A percentile compares a stretch with the other conserved stretches of the same genome.
phyloP scores from a whole-genome alignment of 345 rosid genomes.

The Boechera stricta region DNA sequence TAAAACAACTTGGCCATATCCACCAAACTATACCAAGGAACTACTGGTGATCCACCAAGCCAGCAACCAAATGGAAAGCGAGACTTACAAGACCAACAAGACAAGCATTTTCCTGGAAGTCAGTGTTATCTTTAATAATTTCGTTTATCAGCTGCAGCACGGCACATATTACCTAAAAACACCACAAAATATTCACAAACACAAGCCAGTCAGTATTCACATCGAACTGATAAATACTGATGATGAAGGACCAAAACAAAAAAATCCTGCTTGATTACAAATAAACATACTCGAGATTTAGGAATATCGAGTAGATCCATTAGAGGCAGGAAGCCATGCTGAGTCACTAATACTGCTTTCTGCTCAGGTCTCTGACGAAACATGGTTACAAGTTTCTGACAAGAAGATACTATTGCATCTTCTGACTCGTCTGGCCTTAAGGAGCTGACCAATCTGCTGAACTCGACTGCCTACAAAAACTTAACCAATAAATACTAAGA shows the following conservation, averaged over 20 bases:
- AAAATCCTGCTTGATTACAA: constrained; percentile 30
- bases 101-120: constrained; percentile 97
- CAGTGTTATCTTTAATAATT: constrained; percentile 80
- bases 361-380: constrained; percentile 94
- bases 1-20: constrained; percentile 5
- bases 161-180: constrained; percentile 78
- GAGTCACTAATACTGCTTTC: constrained; percentile 81
- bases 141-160: constrained; percentile 92
- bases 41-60: constrained; percentile 14
- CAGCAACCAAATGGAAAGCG: constrained; percentile 29
- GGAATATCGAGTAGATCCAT: constrained; percentile 91
- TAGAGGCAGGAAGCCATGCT: constrained; percentile 91
- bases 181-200: constrained; percentile 25
- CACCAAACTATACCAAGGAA: constrained; percentile 10
- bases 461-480: constrained; percentile 86
- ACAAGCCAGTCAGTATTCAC: constrained; percentile 29
- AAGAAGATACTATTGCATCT: constrained; percentile 86
- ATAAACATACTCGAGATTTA: constrained; percentile 69
- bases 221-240: constrained; percentile 17
- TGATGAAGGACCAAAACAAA: constrained; percentile 7
- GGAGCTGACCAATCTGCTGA: constrained; percentile 78
- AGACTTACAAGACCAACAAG: constrained; percentile 85
- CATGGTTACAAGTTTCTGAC: constrained; percentile 76
- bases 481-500: constrained; percentile 32
- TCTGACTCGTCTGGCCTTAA: constrained; percentile 86